Evolutionary conservation across 495 filamentous ascomycete species (phyloP).

Genomic region (Hypoxylon lienhwacheense): DNA sequence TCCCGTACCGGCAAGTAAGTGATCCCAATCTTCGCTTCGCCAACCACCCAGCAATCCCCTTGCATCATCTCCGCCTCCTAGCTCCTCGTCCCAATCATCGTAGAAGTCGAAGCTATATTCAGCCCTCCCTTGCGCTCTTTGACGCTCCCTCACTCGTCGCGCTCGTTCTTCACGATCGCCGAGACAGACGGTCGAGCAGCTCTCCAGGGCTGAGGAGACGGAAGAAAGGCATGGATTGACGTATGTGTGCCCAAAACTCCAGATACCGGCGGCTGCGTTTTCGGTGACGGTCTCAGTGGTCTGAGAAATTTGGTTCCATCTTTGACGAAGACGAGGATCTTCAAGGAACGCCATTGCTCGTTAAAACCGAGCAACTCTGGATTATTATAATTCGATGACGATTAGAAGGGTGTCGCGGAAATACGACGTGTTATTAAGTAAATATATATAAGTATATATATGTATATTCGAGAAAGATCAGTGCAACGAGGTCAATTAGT

Average conservation of each 20-base stretch:
- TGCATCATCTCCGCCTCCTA: constrained; percentile 52
- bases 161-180: constrained; percentile 72
- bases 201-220: constrained; percentile 63
- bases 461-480: constrained; percentile 14
- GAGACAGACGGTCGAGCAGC: constrained; percentile 72
- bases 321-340: constrained; percentile 91
- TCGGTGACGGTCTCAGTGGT: constrained; percentile 92
- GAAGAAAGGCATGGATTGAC: constrained; percentile 76
- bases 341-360: constrained; percentile 62
- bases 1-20: constrained; percentile 77
- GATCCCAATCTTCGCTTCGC: constrained; percentile 85
- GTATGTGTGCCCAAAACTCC: constrained; percentile 83
- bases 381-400: constrained; percentile 7
- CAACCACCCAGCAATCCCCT: constrained; percentile 66
- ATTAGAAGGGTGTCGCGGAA: constrained; percentile 7
- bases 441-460: too few species aligned
- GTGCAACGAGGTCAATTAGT: not conserved
- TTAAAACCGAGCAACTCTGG: constrained; percentile 4
- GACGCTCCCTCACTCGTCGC: constrained; percentile 62
- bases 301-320: constrained; percentile 88
- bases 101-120: constrained; percentile 96
- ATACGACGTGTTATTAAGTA: too few species aligned
- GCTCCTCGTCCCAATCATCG: constrained; percentile 92
- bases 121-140: constrained; percentile 61
- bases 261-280: constrained; percentile 83